These are phyloP conservation scores for Dissophora globulifera DNA, from an alignment of 192 early-diverging fungal species.

Conservation along the genomic window DNA sequence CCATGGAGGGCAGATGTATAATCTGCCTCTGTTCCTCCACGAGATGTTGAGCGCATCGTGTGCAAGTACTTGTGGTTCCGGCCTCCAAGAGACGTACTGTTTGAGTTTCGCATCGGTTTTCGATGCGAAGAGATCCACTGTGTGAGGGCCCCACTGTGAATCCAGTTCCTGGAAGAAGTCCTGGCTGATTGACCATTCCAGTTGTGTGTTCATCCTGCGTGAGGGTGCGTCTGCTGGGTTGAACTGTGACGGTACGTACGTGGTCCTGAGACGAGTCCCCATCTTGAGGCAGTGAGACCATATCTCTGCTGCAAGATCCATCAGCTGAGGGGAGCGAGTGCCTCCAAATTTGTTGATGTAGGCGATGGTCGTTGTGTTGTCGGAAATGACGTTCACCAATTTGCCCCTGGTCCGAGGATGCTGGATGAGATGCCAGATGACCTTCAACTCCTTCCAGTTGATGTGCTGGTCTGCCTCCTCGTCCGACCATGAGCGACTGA, in stretches of 20 bases:
- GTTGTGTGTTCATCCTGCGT: slow-evolving; percentile 13
- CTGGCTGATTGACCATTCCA: slow-evolving; percentile 23
- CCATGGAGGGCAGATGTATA: slow-evolving; percentile 17
- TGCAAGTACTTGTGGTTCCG: background rate
- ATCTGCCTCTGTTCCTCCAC: background rate
- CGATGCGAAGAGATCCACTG: slow-evolving; percentile 2
- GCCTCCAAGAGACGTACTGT: background rate
- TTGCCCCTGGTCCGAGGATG: background rate
- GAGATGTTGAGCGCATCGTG: background rate
- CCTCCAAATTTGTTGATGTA: slow-evolving; percentile 27
- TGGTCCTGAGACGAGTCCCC: slow-evolving; percentile 2
- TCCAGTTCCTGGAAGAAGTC: slow-evolving; percentile 15
- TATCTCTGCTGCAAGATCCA: background rate
- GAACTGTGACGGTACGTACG: slow-evolving; percentile 11
- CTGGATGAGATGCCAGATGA: slow-evolving; percentile 1
- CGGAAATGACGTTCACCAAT: slow-evolving; percentile 8
- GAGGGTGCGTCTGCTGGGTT: slow-evolving; percentile 40
- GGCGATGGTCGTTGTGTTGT: slow-evolving; percentile 9
- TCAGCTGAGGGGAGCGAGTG: slow-evolving; percentile 1
- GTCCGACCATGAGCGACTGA: slow-evolving; percentile 18
- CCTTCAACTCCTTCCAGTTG: slow-evolving; percentile 28
- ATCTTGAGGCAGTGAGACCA: slow-evolving; percentile 11
- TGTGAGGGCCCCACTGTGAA: slow-evolving; percentile 8
- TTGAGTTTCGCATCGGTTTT: background rate
- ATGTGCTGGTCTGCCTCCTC: slow-evolving; percentile 9